Evolutionary conservation across 2,329 filamentous ascomycete genomes (phyloP).

Genomic region (Fusarium oligoseptatum): DNA sequence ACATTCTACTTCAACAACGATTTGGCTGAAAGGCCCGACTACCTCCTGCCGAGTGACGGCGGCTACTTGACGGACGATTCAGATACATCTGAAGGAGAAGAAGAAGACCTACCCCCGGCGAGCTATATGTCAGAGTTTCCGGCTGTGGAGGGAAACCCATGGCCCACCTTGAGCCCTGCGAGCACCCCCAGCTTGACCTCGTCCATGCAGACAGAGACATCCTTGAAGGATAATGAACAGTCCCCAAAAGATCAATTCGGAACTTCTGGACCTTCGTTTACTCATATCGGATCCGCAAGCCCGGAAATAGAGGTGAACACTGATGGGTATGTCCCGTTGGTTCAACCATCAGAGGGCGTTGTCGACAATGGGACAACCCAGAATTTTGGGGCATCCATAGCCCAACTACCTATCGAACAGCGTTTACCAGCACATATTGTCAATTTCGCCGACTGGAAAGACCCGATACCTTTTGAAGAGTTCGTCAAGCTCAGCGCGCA

Average conservation of each 20-base stretch:
- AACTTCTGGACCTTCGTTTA: background rate
- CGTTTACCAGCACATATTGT: constrained; percentile 11
- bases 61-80: background rate
- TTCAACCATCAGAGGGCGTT: background rate
- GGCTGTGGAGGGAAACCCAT: background rate
- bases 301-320: background rate
- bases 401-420: background rate
- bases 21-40: constrained; percentile 5
- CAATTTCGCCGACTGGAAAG: constrained; percentile 13
- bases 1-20: constrained; percentile 26
- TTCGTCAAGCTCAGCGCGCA: constrained; percentile 5
- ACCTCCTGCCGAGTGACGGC: constrained; percentile 7
- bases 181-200: background rate
- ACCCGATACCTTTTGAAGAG: background rate
- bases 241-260: background rate
- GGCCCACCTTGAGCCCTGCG: background rate
- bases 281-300: background rate
- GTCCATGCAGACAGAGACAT: background rate
- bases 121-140: constrained; percentile 5
- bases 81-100: background rate
- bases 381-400: background rate
- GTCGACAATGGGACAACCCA: background rate
- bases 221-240: background rate
- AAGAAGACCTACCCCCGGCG: background rate
- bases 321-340: background rate